Base-by-base conservation (phyloP, 768 basidiomycete species). In the Multifurca ochricompacta region DNA sequence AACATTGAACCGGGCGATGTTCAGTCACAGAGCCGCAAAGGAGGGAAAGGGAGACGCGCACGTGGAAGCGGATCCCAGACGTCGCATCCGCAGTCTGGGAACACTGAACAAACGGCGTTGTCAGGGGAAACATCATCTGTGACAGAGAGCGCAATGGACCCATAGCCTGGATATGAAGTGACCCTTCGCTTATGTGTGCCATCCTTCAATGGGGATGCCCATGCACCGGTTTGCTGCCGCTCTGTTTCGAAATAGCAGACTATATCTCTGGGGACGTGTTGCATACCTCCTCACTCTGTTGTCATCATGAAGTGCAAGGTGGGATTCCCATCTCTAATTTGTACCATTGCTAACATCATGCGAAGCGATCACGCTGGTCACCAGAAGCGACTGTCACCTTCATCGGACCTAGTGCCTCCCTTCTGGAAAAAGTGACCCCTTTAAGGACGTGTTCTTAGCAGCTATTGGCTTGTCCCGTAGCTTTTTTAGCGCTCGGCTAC, bases 1-100 rank as follows among this genome's bases (percentile, higher is more conserved):
- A 57, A 52, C 19, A 6, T 47, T 34, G 56, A 57, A 14, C 32
- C 34, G 6, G 19, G 34, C 19, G 51, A 34, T 28, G 11, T 44
- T 6, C 36, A 39, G n/a, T 30, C 25, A 16, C 51, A 46, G 25
- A 27, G 44, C 5, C 50, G 40, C 31, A 28, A 27, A 8, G 47
- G 45, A 18, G 42, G 19, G 23, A 54, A 54, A 10, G 43, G 48
- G 14, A 48, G 35, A 4, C 41, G 14, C 16, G 30, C 16, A 11
- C 25, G 18, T 2, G 21, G 27, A 2, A 35, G 34, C 9, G 51
- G 3, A 41, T 32, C 45, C 16, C 44, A 51, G 14, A 35, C 36
- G 16, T 28, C 30, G 18, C 49, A 46, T 2, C 16, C 44, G 0
- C 37, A 23, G n/a, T 28, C 49, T 8, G 28, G 41, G 28, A 3